A percentile compares a stretch with the other conserved stretches of the same genome.
These are phyloP conservation scores for Phytophthora multivora DNA, from an alignment of 352 stramenopile species.

Conservation along the genomic window DNA sequence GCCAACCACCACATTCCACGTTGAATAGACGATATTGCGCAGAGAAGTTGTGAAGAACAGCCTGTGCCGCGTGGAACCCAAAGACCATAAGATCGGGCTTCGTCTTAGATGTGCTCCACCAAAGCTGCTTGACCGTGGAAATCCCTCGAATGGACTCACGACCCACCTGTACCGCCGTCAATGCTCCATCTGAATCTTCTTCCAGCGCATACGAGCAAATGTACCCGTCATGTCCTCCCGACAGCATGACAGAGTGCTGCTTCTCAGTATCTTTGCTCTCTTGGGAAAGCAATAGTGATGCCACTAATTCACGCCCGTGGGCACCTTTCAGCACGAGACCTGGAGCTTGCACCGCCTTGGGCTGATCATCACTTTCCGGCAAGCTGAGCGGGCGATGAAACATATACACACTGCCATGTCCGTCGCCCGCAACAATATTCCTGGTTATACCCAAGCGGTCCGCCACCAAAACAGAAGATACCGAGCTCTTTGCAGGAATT, in stretches of 20 bases:
- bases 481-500: constrained; percentile 65
- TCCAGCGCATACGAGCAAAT: constrained; percentile 66
- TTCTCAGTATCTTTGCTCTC: constrained; percentile 1
- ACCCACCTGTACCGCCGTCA: constrained; percentile 44
- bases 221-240: constrained; percentile 82
- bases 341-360: constrained; percentile 10
- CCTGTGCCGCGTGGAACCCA: constrained; percentile 78
- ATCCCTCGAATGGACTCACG: constrained; percentile 82
- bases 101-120: constrained; percentile 29
- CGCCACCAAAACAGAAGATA: constrained; percentile 54
- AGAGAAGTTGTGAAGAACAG: constrained; percentile 76
- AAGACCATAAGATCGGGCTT: constrained; percentile 73
- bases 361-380: background rate
- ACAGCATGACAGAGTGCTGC: constrained; percentile 43
- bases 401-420: constrained; percentile 68
- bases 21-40: constrained; percentile 78
- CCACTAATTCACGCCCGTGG: constrained; percentile 74
- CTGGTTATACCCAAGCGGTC: constrained; percentile 39
- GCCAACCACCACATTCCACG: constrained; percentile 84
- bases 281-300: constrained; percentile 53
- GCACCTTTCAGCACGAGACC: constrained; percentile 48
- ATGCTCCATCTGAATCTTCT: constrained; percentile 25
- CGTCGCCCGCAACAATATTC: constrained; percentile 75
- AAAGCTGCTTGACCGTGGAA: constrained; percentile 76
- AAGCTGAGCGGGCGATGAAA: constrained; percentile 49